Evolutionary conservation across 805 yeast species (phyloP).

Genomic region (Metschnikowia cerradonensis): DNA sequence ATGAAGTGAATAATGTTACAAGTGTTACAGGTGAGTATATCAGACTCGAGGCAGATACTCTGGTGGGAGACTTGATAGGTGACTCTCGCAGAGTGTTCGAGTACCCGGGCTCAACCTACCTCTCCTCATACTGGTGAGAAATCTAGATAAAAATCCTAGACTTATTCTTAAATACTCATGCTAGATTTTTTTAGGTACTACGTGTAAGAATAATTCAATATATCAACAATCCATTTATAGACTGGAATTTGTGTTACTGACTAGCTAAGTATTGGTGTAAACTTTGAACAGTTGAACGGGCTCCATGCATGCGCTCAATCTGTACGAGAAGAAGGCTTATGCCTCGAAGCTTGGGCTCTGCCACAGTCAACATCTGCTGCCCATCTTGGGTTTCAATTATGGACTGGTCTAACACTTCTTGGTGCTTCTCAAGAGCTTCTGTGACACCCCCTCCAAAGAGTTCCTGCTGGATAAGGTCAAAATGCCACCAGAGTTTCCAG

Average conservation of each 20-base stretch:
- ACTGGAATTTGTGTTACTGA: background rate
- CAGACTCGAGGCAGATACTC: background rate
- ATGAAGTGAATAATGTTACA: background rate
- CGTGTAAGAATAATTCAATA: background rate
- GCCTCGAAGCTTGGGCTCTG: background rate
- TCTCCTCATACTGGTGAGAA: background rate
- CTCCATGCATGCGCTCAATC: slow-evolving; percentile 1
- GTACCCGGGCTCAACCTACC: background rate
- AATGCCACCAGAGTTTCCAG: slow-evolving; percentile 8
- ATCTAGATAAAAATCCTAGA: background rate
- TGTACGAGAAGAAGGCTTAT: background rate
- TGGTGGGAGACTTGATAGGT: background rate
- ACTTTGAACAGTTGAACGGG: background rate
- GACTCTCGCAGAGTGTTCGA: background rate
- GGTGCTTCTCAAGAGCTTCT: background rate
- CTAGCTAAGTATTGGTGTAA: background rate
- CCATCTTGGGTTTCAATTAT: background rate
- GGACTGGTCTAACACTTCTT: background rate
- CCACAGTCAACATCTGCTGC: background rate
- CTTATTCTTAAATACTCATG: no score
- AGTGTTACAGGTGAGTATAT: background rate
- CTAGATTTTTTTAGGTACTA: no score
- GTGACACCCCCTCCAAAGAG: background rate
- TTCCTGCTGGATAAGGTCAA: slow-evolving; percentile 4
- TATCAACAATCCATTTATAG: background rate